Conservation (phyloP, 441 rosid genomes). For the Populus hybrid region DNA sequence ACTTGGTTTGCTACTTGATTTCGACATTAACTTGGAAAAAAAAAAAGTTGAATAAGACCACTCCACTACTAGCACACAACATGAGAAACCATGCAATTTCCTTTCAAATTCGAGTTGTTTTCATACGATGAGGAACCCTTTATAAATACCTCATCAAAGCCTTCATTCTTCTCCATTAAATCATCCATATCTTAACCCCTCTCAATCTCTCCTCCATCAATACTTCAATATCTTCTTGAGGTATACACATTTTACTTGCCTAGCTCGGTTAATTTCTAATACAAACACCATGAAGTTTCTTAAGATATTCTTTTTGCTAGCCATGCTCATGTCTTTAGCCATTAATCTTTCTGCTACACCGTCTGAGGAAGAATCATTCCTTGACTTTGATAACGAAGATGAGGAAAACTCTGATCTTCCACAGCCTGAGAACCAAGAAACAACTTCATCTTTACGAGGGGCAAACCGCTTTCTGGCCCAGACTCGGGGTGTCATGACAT, state of each 20-base stretch:
- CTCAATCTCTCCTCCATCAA: background rate
- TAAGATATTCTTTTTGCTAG: conserved; percentile 24
- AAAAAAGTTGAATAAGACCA: background rate
- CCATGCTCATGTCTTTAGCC: conserved; percentile 30
- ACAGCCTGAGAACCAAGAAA: conserved; percentile 7
- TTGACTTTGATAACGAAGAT: background rate
- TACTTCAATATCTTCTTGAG: background rate
- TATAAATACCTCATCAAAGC: background rate
- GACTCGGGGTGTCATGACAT: conserved; percentile 22
- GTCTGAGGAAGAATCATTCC: background rate
- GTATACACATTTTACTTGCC: background rate
- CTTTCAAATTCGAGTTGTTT: background rate
- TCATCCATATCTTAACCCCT: background rate
- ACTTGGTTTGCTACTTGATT: background rate
- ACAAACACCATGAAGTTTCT: conserved; percentile 30
- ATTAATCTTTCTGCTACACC: conserved; percentile 17
- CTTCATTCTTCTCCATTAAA: background rate
- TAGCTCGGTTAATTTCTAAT: background rate
- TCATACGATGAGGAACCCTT: background rate
- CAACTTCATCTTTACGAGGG: conserved; percentile 17
- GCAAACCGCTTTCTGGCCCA: conserved; percentile 20
- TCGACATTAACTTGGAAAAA: background rate
- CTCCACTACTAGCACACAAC: background rate
- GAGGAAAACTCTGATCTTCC: background rate
- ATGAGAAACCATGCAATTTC: background rate